Base-by-base conservation (phyloP, 2,329 filamentous ascomycete genomes). In the Fusarium lateritium region DNA sequence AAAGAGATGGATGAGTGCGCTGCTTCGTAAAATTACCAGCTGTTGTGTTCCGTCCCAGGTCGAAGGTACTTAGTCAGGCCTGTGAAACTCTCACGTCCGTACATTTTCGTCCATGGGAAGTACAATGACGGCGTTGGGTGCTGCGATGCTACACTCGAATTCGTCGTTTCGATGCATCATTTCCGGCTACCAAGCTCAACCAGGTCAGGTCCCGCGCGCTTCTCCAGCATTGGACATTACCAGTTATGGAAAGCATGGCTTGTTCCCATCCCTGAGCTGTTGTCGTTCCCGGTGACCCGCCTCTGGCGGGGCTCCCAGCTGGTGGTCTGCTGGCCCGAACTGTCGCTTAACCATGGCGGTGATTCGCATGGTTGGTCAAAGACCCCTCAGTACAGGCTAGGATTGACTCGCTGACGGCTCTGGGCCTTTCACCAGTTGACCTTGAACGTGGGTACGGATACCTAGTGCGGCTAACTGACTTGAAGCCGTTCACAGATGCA, bases 281-380 rank as follows among this genome's bases (percentile, higher is more conserved):
- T 59, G 58, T 73, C 67, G 61, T 71, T 72, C 72, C 69, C 64
- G 70, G 60, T 72, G 72, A 71, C 66, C 72, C 70, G 63, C 63
- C 52, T 67, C 52, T 69, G 62, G 64, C 64, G 62, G 68, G 64
- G 56, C 60, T 49, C 50, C 47, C 54, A 52, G 50, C 42, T 64
- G 60, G 65, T 65, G 61, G 55, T 49, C 58, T 66, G 49, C 52
- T 57, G 50, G 31, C 68, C 62, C 46, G 38, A 64, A 70, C 45
- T 49, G 68, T 74, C 72, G 70, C 72, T 73, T 74, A 73, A 72
- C 61, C 70, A 71, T 64, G 69, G 46, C 49, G 52, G 59, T 73
- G 72, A 74, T 74, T 74, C 66, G 70, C 64, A 73, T 72, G 47
- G 19, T 43, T 54, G 56, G 39, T 47, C 19, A 28, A 57, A 46